Percentiles rank a stretch among this genome's conserved stretches.
phyloP scores from a whole-genome alignment of 176 grass and related monocot genomes.

The Hordeum vulgare region MorexV3_pseudomolecules_assembly NC_058520.1:181638090-181638589 shows the following conservation, averaged over 20 bases:
- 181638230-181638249: neutral
- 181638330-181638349: neutral
- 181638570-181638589: constrained; percentile 30
- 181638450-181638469: neutral
- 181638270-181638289: neutral
- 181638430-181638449: constrained; percentile 7
- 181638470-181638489: constrained; percentile 7
- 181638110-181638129: constrained; percentile 68
- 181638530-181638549: neutral
- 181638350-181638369: neutral
- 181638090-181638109: constrained; percentile 55
- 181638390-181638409: neutral
- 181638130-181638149: constrained; percentile 20
- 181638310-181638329: neutral
- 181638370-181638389: neutral
- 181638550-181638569: neutral
- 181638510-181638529: constrained; percentile 8
- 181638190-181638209: constrained; percentile 39
- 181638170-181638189: constrained; percentile 72
- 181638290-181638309: neutral
- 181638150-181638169: constrained; percentile 53
- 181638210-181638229: constrained; percentile 16
- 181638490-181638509: neutral
- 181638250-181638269: neutral
- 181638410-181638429: neutral